Evolutionary conservation across 2,329 filamentous ascomycete genomes (phyloP), one percentile per base, ranked within the genome.

Genomic region (Beauveria medogensis): DNA sequence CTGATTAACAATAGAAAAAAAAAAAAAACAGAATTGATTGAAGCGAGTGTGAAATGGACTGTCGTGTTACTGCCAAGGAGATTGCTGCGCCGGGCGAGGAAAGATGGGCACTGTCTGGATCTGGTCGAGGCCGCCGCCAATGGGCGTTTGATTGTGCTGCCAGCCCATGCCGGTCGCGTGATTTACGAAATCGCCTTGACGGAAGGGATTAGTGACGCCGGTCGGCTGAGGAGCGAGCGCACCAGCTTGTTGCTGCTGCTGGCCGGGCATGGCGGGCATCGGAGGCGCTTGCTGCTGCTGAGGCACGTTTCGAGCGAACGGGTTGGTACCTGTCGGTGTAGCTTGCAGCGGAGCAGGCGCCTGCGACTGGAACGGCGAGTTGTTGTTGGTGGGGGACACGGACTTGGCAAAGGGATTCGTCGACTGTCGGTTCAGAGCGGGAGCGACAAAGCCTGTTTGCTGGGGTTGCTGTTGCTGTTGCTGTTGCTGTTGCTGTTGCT

Each of bases 161-260:
- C 94, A 97, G 2, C 91, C 91, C 73, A 90, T 82, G 1, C 93
- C 92, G 0, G 92, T 96, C 64, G 86, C 81, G 69, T 96, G 92
- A 70, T 96, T 94, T 57, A 96, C 87, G 72, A 97, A 96, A 4
- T 88, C 86, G 51, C 89, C 91, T 70, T 97, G 92, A 18, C 94
- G 84, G 81, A 97, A 97, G 0, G 94, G 94, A 69, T 99, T 99
- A 2, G 92, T 97, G 69, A 85, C 91, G 9, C 92, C 92, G 0
- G 92, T 97, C 1, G 88, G 83, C 69, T 93, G 91, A 2, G 91
- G 85, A 58, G 82, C 82, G 5, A 94, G 75, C 54, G 78, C 77
- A 47, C 79, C 77, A 1, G 77, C 78, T n/a, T 76, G 71, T 55
- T 77, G 76, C 41, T 75, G 61, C 37, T 48, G 55, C 46, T 57